Evolutionary conservation across 495 filamentous ascomycete species (phyloP), one percentile per base, ranked within the genome.

Genomic region (Penicillium angulare): DNA sequence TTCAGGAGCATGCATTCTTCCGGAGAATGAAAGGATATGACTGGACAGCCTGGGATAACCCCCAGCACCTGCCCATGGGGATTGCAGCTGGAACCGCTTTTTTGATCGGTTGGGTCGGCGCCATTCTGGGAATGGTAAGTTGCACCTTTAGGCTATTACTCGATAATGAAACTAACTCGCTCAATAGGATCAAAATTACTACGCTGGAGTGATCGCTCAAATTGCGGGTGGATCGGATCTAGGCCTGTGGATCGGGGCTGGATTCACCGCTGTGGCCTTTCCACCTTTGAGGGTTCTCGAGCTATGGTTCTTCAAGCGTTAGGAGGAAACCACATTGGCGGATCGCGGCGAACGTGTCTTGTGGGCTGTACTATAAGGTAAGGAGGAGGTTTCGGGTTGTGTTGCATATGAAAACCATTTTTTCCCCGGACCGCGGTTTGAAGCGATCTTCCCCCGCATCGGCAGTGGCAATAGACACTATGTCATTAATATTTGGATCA

Each of bases 71-170:
- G 18, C 77, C 77, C 1, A 15, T 73, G 21, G 77, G 77, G 0
- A 59, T 73, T 35, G 77, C 77, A 13, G 75, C 77, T n/a, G 59
- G 64, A 12, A 45, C 65, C 22, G 63, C 73, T 13, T 80, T 78
- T 55, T 41, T 76, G 13, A 55, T 77, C 10, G 77, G 77, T 12
- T 80, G 77, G 77, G 69, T 57, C 15, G 77, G 76, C 7, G 76
- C 76, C 0, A 71, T 80, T 42, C 51, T 75, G 34, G 73, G 75
- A 10, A 79, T 80, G 77, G 72, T 73, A 59, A 50, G 59, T 51
- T 29, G 49, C 3, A 9, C 12, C 20, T 35, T 15, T 5, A 16
- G 8, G 20, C 5, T 31, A 15, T 16, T 13, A 3, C 17, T 21
- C 15, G 5, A 21, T 4, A 15, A 12, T 26, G 4, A 9, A 41